A percentile compares a stretch with the other conserved stretches of the same genome.
Evolutionary conservation across 78 protist genomes (phyloP).

Genomic region (Mastigamoeba balamuthi): DNA sequence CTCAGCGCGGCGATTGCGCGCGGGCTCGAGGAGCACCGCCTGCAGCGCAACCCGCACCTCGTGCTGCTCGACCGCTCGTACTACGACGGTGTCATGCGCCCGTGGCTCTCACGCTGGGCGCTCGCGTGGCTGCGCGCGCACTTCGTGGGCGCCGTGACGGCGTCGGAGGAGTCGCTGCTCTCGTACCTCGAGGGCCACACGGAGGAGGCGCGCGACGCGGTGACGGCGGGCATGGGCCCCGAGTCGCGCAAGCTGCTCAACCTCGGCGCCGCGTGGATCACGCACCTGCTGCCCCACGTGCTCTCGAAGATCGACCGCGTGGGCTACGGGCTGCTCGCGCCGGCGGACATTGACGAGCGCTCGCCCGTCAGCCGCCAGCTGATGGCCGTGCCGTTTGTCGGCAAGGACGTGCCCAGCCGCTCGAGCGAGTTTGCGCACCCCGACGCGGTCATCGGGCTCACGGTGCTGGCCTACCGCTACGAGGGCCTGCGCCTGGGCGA

Average conservation of each 20-base stretch:
- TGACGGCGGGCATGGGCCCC: background rate
- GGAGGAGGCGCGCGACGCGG: background rate
- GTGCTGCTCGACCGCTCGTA: constrained; percentile 16
- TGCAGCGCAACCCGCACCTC: constrained; percentile 54
- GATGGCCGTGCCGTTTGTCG: constrained; percentile 46
- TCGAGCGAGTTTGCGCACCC: constrained; percentile 59
- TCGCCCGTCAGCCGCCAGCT: constrained; percentile 20
- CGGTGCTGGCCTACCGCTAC: constrained; percentile 36
- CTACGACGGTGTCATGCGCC: constrained; percentile 21
- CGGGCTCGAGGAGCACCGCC: background rate
- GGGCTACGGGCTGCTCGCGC: constrained; percentile 34
- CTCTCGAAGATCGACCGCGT: constrained; percentile 54
- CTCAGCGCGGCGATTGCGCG: background rate
- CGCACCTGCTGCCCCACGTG: constrained; percentile 26
- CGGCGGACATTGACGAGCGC: background rate
- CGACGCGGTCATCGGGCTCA: constrained; percentile 40
- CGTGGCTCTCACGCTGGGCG: constrained; percentile 31
- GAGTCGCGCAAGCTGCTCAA: constrained; percentile 12
- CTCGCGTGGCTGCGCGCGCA: constrained; percentile 18
- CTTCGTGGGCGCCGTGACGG: background rate
- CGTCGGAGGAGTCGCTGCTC: background rate
- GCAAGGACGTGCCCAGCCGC: constrained; percentile 32
- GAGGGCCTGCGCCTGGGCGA: constrained; percentile 22
- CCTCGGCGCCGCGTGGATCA: constrained; percentile 24
- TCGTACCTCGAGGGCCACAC: background rate